phyloP scores from a whole-genome alignment of 225 moss, liverwort and hornwort genomes.

The Pseudoscleropodium purum region DNA sequence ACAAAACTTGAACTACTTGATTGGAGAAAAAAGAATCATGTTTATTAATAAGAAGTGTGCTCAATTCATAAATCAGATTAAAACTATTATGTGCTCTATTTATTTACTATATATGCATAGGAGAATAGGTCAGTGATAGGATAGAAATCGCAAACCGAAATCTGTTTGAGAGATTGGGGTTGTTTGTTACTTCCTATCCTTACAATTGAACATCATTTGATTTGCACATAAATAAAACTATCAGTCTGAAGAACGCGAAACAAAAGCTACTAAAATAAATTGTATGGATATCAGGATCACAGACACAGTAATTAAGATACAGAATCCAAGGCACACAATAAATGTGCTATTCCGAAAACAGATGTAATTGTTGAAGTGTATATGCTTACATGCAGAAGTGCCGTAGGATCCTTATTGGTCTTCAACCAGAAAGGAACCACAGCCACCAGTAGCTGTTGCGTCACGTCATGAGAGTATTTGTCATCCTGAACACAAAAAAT shows the following conservation, averaged over 20 bases:
- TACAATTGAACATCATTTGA: background rate
- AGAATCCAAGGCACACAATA: background rate
- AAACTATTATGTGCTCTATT: too few relatives aligned
- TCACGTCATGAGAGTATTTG: constrained; percentile 83
- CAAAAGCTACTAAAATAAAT: background rate
- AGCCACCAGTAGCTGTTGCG: constrained; percentile 60
- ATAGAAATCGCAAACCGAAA: background rate
- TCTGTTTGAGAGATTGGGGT: background rate
- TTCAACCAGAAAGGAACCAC: constrained; percentile 84
- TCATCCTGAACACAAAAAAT: constrained; percentile 56
- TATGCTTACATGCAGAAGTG: constrained; percentile 49
- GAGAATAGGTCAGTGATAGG: background rate
- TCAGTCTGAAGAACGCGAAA: background rate
- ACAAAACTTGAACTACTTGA: background rate
- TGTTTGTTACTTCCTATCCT: background rate
- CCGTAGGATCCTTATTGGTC: constrained; percentile 57
- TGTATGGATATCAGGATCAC: background rate
- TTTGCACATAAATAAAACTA: background rate
- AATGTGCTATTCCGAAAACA: background rate
- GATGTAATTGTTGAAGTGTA: background rate
- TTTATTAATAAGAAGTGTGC: too few relatives aligned
- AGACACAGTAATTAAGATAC: background rate
- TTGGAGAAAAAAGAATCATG: too few relatives aligned
- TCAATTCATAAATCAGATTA: too few relatives aligned
- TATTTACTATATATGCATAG: too few relatives aligned